Evolutionary conservation across 495 filamentous ascomycete species (phyloP).

Genomic region (Xylaria castorea): DNA sequence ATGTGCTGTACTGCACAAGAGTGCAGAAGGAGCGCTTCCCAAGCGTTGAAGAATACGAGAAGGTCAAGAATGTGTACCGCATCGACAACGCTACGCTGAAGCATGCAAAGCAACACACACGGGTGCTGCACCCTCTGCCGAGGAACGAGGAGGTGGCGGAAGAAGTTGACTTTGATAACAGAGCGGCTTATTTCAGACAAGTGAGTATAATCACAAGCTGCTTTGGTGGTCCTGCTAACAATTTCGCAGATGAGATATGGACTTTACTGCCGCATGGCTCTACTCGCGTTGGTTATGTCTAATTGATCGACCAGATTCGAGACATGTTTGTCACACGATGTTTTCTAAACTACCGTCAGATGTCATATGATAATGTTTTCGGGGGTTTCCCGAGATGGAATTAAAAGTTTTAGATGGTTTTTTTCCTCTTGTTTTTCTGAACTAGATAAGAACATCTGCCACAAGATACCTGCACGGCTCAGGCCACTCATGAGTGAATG

Average conservation of each 20-base stretch:
- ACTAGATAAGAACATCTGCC: constrained; percentile 40
- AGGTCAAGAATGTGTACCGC: constrained; percentile 83
- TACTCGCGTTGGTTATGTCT: constrained; percentile 91
- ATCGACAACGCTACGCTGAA: constrained; percentile 91
- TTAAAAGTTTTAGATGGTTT: constrained; percentile 15
- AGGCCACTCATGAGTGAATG: constrained; percentile 43
- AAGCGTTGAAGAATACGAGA: constrained; percentile 78
- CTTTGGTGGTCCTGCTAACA: constrained; percentile 45
- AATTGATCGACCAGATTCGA: constrained; percentile 32
- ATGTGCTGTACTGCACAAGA: constrained; percentile 95
- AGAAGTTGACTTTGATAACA: constrained; percentile 96
- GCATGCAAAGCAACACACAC: constrained; percentile 86
- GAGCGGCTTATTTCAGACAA: constrained; percentile 98
- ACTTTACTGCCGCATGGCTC: constrained; percentile 95
- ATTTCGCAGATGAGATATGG: constrained; percentile 91
- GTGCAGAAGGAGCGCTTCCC: constrained; percentile 95
- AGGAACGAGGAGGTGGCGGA: constrained; percentile 90
- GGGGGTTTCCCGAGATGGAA: not conserved
- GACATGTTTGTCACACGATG: not conserved
- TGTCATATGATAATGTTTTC: constrained; percentile 1
- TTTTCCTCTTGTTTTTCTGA: not conserved
- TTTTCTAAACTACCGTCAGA: not conserved
- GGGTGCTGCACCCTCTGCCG: constrained; percentile 95
- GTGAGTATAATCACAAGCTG: constrained; percentile 59
- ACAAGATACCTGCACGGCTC: constrained; percentile 41